A percentile compares a stretch with the other conserved stretches of the same genome.
Conservation (phyloP, 2,329 filamentous ascomycete genomes). For the Pestalotiopsis sp. region DNA sequence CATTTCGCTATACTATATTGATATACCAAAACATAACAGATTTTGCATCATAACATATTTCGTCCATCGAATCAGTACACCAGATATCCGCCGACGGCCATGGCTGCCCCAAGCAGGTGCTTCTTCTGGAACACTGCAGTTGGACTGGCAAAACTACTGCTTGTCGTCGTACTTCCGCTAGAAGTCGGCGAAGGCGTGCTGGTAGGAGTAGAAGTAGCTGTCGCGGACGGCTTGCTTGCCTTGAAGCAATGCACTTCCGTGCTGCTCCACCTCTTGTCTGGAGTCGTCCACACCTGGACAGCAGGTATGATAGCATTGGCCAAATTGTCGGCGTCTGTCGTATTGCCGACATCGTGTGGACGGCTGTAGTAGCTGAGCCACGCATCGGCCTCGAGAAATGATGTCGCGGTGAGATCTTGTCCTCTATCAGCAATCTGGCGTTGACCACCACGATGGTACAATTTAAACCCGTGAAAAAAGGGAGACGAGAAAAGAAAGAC, state of each 20-base stretch:
- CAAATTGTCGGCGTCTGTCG: background rate
- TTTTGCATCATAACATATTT: too few species aligned
- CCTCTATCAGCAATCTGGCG: background rate
- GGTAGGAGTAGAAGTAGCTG: background rate
- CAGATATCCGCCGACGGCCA: too few species aligned
- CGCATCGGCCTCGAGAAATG: background rate
- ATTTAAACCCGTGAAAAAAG: too few species aligned
- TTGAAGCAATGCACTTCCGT: background rate
- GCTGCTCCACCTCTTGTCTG: background rate
- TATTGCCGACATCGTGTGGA: background rate
- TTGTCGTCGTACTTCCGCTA: background rate
- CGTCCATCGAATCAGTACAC: too few species aligned
- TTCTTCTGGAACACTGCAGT: background rate
- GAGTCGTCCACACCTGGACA: background rate
- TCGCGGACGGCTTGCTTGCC: background rate
- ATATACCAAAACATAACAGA: too few species aligned
- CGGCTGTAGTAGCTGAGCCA: background rate
- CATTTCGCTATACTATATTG: too few species aligned
- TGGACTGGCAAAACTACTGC: background rate
- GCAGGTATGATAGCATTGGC: background rate
- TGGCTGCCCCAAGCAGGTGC: background rate
- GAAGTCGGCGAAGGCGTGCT: background rate
- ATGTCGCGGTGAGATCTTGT: background rate
- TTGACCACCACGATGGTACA: background rate
- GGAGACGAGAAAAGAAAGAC: too few species aligned